phyloP scores from a whole-genome alignment of 2,329 filamentous ascomycete species.

The Blastomyces parvus region DNA sequence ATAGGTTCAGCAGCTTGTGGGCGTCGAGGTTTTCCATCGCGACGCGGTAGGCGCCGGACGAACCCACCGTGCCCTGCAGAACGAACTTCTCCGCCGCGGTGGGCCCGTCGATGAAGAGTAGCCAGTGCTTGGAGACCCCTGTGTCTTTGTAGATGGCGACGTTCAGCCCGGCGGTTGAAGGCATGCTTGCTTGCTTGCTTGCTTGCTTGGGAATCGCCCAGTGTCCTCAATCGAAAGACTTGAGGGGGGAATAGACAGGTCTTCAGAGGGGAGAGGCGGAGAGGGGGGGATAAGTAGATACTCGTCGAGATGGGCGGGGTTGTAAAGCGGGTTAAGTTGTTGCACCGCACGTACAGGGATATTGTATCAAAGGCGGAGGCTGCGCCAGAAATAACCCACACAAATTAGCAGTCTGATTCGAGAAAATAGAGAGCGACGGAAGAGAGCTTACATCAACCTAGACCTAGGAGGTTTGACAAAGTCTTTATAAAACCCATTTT shows the following conservation, averaged over 20 bases:
- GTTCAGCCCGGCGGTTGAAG: not conserved
- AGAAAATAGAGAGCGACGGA: not conserved
- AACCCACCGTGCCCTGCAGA: not conserved
- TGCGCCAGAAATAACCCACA: not conserved
- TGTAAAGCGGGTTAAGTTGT: no score
- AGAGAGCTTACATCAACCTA: not conserved
- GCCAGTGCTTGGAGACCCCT: constrained; percentile 8
- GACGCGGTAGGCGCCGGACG: not conserved
- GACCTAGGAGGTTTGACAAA: not conserved
- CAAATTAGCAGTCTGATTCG: not conserved
- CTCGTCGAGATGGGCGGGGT: not conserved
- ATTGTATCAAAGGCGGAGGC: no score
- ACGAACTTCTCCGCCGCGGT: not conserved
- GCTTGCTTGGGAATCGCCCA: no score
- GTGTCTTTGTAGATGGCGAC: constrained; percentile 3
- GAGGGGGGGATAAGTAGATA: not conserved
- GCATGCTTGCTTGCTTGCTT: not conserved
- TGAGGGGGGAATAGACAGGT: not conserved
- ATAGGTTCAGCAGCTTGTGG: not conserved
- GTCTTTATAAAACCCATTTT: not conserved
- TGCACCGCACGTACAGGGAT: not conserved
- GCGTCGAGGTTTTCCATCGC: not conserved
- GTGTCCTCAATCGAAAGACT: not conserved
- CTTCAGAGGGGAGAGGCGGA: not conserved
- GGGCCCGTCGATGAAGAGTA: constrained; percentile 6